Conservation (phyloP, 2,329 filamentous ascomycete species). For the Pseudogymnoascus sp. region DNA sequence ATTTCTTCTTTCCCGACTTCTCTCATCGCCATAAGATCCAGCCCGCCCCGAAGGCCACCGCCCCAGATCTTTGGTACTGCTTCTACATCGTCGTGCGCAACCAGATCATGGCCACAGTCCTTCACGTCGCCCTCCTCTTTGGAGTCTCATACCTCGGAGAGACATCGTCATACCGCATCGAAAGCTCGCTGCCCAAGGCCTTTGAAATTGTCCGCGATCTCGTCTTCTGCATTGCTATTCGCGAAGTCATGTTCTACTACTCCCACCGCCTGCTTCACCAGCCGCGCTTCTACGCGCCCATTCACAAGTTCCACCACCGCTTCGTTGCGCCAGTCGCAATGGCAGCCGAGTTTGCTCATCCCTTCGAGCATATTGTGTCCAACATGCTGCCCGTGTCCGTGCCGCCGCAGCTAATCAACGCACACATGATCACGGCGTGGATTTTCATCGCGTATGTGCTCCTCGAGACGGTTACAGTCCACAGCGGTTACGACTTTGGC, state of each 20-base stretch:
- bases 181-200: conserved; percentile 30
- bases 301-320: conserved; percentile 50
- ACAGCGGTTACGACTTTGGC: conserved; percentile 51
- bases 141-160: background rate
- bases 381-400: conserved; percentile 45
- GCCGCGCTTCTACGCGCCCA: conserved; percentile 38
- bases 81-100: conserved; percentile 39
- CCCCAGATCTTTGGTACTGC: conserved; percentile 38
- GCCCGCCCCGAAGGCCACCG: conserved; percentile 40
- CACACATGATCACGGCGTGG: conserved; percentile 48
- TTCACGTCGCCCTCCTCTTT: conserved; percentile 24
- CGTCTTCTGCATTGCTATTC: conserved; percentile 33
- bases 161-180: conserved; percentile 22
- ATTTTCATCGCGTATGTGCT: conserved; percentile 41
- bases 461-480: conserved; percentile 45
- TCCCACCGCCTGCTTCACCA: conserved; percentile 45
- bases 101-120: conserved; percentile 34
- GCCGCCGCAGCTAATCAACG: conserved; percentile 38
- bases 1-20: conserved; percentile 39
- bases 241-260: conserved; percentile 50
- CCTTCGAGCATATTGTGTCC: conserved; percentile 47
- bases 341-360: conserved; percentile 49
- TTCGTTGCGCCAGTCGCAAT: conserved; percentile 49
- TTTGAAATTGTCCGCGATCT: conserved; percentile 36
- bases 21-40: conserved; percentile 47